phyloP scores from a whole-genome alignment of 164 flowering plant species.

The Amborella trichopoda region DNA sequence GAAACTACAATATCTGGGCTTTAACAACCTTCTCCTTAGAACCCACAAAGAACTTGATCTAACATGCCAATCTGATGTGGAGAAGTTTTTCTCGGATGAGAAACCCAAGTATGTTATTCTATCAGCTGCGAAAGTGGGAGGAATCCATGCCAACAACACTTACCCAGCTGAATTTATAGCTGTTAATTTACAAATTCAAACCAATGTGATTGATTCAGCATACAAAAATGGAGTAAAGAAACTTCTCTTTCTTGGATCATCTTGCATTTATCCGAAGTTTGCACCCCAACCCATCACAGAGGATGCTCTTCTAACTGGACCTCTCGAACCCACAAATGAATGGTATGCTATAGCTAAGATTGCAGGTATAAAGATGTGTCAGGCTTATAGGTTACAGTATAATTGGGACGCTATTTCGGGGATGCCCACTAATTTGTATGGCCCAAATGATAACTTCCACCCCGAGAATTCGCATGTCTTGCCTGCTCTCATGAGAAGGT shows the following conservation, averaged over 20 bases:
- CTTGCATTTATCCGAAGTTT: conserved; percentile 87
- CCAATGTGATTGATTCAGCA: conserved; percentile 74
- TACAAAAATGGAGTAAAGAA: conserved; percentile 46
- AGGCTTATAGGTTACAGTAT: conserved; percentile 62
- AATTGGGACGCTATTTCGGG: conserved; percentile 66
- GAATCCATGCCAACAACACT: conserved; percentile 90
- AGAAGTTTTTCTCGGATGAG: conserved; percentile 57
- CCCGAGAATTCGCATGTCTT: conserved; percentile 89
- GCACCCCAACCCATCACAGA: conserved; percentile 89
- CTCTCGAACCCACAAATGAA: conserved; percentile 87
- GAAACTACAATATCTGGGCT: conserved; percentile 42
- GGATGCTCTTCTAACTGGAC: conserved; percentile 61
- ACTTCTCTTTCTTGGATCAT: conserved; percentile 75
- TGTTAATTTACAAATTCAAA: conserved; percentile 80
- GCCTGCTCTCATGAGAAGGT: conserved; percentile 83
- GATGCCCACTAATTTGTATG: conserved; percentile 84
- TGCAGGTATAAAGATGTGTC: conserved; percentile 90
- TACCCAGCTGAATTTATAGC: conserved; percentile 89
- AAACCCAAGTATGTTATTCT: conserved; percentile 64
- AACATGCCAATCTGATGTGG: conserved; percentile 66
- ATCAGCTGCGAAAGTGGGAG: conserved; percentile 94
- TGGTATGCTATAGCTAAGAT: conserved; percentile 93
- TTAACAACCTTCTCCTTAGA: conserved; percentile 52
- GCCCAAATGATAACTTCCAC: conserved; percentile 85
- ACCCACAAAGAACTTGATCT: conserved; percentile 79